Evolutionary conservation across 2,329 filamentous ascomycete genomes (phyloP), one percentile per base, ranked within the genome.

Genomic region (Xylariaceae sp.): DNA sequence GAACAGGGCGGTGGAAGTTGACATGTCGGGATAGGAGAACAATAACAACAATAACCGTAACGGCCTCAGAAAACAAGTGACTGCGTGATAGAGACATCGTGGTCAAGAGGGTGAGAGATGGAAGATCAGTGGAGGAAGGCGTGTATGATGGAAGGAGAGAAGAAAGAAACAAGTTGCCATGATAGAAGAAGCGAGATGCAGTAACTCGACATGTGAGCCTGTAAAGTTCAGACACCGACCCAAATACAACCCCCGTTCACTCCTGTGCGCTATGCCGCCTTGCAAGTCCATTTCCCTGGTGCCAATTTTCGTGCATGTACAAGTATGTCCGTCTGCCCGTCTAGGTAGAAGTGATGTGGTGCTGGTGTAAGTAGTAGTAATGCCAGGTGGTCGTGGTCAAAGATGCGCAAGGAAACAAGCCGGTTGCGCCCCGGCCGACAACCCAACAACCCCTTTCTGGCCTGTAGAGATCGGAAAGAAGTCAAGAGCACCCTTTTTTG

Each of bases 221-320:
- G 47, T 48, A 54, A 51, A 54, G 46, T 54, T 56, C 53, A 59
- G 62, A 58, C 61, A 63, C 58, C 61, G 63, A 58, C 61, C 57
- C 61, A 64, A 54, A 62, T 62, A 66, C 62, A 66, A 27, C 22
- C 58, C 59, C 60, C 63, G 59, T 62, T 61, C 64, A 66, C 62
- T 65, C 63, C 64, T 60, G 22, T 65, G 62, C 64, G 64, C 64
- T 67, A 66, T 66, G 64, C 64, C 64, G 55, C 62, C 62, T 47
- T 61, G 58, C 60, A 61, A 58, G 57, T 56, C 56, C 62, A 36
- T 12, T 12, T 36, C 33, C 62, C 53, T 59, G 53, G 59, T 55
- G 52, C 62, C 61, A 55, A 59, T 60, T 59, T 60, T 60, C 61
- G 60, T 62, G 61, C 65, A 67, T 64, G 62, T 63, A 66, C 59